A percentile compares a stretch with the other conserved stretches of the same genome.
Conservation (phyloP, 2,329 filamentous ascomycete species). For the Fusarium tupiense region DNA sequence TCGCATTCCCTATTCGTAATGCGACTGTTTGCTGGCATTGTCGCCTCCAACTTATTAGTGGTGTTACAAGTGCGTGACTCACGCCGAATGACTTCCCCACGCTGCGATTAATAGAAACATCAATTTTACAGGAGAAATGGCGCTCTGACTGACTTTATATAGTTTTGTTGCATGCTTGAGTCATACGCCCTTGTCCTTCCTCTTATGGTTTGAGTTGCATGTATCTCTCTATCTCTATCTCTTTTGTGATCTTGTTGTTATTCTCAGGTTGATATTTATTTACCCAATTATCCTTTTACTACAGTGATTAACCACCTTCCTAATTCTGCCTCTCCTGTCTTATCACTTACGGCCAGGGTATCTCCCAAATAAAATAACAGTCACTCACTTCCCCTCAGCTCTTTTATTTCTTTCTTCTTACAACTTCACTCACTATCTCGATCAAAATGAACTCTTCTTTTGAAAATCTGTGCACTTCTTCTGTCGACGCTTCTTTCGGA, state of each 20-base stretch:
- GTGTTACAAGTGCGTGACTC: conserved; percentile 32
- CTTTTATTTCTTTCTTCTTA: background rate
- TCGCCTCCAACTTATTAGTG: background rate
- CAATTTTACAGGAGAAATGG: background rate
- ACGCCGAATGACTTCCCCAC: conserved; percentile 34
- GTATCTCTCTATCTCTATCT: background rate
- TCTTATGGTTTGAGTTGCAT: background rate
- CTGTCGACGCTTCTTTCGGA: conserved; percentile 42
- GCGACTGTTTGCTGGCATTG: background rate
- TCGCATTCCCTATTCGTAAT: background rate
- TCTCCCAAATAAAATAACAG: background rate
- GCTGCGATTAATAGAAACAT: background rate
- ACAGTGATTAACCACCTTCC: conserved; percentile 30
- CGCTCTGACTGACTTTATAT: conserved; percentile 9
- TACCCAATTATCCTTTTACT: background rate
- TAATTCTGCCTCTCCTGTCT: conserved; percentile 1
- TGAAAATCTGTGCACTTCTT: conserved; percentile 24
- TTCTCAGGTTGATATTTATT: background rate
- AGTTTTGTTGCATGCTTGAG: background rate
- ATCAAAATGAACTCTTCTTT: conserved; percentile 38
- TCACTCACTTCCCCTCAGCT: background rate
- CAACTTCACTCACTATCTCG: background rate
- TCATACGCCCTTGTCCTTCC: background rate
- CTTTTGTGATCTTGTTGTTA: background rate
- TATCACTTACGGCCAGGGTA: background rate